These are phyloP conservation scores for Penicillium mononematosum DNA, from an alignment of 495 filamentous ascomycete species.

Conservation along the genomic window DNA sequence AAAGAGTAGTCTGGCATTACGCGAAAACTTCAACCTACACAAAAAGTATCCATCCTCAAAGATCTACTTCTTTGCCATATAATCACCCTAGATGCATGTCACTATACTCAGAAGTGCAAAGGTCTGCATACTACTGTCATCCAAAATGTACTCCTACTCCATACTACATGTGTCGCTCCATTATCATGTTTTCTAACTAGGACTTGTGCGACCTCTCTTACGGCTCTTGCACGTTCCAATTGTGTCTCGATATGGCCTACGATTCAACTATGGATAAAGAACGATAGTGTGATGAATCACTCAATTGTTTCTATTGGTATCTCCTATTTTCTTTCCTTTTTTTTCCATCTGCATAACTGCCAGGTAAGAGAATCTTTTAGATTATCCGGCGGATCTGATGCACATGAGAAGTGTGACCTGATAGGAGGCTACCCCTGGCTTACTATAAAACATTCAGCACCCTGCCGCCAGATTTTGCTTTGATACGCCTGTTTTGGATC, in stretches of 20 bases:
- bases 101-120: constrained; percentile 56
- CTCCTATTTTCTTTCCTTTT: too few species aligned
- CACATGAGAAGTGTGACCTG: neutral
- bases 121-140: constrained; percentile 58
- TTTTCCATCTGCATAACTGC: too few species aligned
- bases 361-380: neutral
- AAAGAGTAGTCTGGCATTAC: too few species aligned
- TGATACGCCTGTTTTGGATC: neutral
- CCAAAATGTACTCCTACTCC: constrained; percentile 50
- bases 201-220: constrained; percentile 40
- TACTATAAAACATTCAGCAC: neutral
- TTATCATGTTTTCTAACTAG: constrained; percentile 48
- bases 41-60: too few species aligned
- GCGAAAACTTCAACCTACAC: too few species aligned
- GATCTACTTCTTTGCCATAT: constrained; percentile 45
- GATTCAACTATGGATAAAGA: too few species aligned
- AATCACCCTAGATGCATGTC: constrained; percentile 60
- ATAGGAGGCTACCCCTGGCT: neutral
- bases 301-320: too few species aligned
- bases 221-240: constrained; percentile 62
- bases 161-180: constrained; percentile 55
- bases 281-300: too few species aligned
- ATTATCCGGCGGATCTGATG: neutral
- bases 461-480: neutral
- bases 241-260: constrained; percentile 57